Percentiles rank a stretch among this genome's conserved stretches.
These are phyloP conservation scores for Samsoniella hepiali DNA, from an alignment of 2,329 filamentous ascomycete species.

Conservation along the genomic window DNA sequence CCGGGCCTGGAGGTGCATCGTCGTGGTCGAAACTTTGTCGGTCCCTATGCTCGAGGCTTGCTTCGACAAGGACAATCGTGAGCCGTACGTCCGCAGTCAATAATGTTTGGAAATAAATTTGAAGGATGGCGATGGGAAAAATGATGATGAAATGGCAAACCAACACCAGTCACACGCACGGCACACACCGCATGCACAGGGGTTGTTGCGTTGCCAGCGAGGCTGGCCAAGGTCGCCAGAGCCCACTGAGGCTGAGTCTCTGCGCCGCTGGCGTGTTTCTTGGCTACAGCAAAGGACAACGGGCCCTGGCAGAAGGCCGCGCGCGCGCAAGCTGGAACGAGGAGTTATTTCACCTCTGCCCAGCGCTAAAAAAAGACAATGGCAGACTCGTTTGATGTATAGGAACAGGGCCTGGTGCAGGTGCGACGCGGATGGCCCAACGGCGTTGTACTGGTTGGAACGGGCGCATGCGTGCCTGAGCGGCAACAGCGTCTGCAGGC, in stretches of 20 bases:
- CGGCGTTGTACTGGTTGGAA: too few species aligned
- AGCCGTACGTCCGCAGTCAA: not conserved
- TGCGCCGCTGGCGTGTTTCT: not conserved
- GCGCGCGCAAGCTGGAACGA: too few species aligned
- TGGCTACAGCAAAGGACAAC: too few species aligned
- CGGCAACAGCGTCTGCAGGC: too few species aligned
- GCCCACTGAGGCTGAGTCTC: constrained; percentile 8
- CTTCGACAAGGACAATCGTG: not conserved
- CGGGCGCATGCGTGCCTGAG: too few species aligned
- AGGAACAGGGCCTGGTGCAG: too few species aligned
- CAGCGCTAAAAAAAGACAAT: too few species aligned
- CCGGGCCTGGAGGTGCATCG: constrained; percentile 4
- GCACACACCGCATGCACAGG: not conserved
- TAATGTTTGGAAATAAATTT: not conserved
- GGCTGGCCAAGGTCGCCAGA: not conserved
- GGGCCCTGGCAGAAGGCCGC: too few species aligned
- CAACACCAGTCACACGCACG: not conserved
- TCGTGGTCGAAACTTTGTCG: not conserved
- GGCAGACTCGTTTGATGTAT: too few species aligned
- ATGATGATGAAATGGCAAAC: constrained; percentile 1
- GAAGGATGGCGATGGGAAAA: not conserved
- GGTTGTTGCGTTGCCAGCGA: not conserved
- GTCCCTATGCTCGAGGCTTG: not conserved
- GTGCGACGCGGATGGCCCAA: too few species aligned
- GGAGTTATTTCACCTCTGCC: too few species aligned